Evolutionary conservation across 2,329 filamentous ascomycete genomes (phyloP).

Genomic region (Mariannaea sp.): DNA sequence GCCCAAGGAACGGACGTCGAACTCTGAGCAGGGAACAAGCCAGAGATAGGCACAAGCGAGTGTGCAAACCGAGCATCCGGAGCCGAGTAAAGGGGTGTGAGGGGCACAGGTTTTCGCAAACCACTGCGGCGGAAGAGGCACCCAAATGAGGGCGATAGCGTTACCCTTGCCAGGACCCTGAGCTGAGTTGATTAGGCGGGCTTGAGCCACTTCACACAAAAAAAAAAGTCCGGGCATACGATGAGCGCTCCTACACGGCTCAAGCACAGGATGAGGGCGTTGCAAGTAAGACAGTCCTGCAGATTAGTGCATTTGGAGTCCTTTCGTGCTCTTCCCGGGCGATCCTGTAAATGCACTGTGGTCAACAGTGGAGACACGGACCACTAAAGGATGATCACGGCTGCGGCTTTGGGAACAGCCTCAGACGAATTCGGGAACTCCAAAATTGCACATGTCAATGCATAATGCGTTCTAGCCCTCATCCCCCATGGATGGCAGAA

Average conservation of each 20-base stretch:
- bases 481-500: conserved; percentile 19
- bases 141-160: conserved; percentile 33
- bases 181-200: conserved; percentile 25
- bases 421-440: conserved; percentile 31
- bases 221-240: conserved; percentile 19
- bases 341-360: conserved; percentile 2
- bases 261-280: neutral
- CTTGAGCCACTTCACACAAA: conserved; percentile 26
- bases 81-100: conserved; percentile 27
- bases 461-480: conserved; percentile 24
- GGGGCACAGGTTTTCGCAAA: conserved; percentile 22
- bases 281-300: neutral
- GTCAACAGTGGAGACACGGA: conserved; percentile 12
- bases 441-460: conserved; percentile 37
- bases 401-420: conserved; percentile 28
- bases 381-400: conserved; percentile 17
- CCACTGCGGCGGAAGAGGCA: conserved; percentile 15
- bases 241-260: conserved; percentile 1
- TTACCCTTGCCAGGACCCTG: conserved; percentile 18
- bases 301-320: neutral
- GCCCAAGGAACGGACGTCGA: conserved; percentile 15
- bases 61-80: conserved; percentile 32
- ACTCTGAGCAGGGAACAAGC: conserved; percentile 23
- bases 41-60: conserved; percentile 29
- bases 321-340: neutral